Evolutionary conservation across 805 yeast species (phyloP).

Genomic region (Yamadazyma akitaensis): DNA sequence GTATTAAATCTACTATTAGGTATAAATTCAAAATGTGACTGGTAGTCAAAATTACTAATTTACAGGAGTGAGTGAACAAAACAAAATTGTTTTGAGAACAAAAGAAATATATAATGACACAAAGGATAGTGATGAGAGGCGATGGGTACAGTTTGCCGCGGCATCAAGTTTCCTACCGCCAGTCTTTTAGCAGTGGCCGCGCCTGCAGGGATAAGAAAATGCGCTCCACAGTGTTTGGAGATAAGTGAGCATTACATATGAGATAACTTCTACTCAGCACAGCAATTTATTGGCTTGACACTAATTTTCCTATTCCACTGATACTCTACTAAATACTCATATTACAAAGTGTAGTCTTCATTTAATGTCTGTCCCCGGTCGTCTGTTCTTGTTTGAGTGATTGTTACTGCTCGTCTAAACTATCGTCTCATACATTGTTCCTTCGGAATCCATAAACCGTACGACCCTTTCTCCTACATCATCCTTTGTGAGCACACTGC

Average conservation of each 20-base stretch:
- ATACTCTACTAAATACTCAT: too few species aligned
- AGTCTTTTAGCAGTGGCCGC: background rate
- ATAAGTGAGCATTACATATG: too few species aligned
- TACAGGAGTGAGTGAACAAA: conserved; percentile 6
- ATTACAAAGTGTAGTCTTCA: too few species aligned
- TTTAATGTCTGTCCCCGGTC: too few species aligned
- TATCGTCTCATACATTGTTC: background rate
- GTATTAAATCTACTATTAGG: background rate
- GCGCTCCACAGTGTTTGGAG: too few species aligned
- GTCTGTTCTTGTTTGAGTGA: too few species aligned
- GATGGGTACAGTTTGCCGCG: background rate
- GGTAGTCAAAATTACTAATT: conserved; percentile 2
- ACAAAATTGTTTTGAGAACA: conserved; percentile 5
- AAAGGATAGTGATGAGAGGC: conserved; percentile 1
- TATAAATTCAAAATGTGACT: background rate
- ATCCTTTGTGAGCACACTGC: background rate
- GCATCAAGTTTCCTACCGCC: background rate
- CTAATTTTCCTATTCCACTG: too few species aligned
- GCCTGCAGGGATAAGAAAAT: too few species aligned
- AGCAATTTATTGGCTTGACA: too few species aligned
- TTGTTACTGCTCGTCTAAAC: too few species aligned
- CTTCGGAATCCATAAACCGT: background rate
- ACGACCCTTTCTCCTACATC: background rate
- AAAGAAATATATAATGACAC: conserved; percentile 6
- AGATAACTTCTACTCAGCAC: too few species aligned